Base-by-base conservation (phyloP, 129 eudicot species). In the Oenanthe sinensis region DNA sequence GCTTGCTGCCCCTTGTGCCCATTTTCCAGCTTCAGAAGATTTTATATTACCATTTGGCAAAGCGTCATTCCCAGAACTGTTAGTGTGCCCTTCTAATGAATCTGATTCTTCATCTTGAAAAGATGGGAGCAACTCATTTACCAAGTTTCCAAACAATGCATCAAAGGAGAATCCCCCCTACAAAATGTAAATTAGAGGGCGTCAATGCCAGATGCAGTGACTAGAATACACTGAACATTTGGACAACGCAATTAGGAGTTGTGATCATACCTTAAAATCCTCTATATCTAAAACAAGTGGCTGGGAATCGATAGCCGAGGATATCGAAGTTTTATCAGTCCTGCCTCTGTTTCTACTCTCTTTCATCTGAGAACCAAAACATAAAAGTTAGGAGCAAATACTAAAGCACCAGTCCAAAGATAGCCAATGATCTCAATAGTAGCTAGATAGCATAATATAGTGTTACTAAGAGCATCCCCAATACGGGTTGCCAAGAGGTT, bases 91-190 rank as follows among this genome's bases (percentile, higher is more conserved):
- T 63, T 95, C 99, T 65, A 81, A 74, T 68, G 88, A 80, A 80
- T 90, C 92, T 33, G 84, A 79, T 14, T 95, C 97, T 72, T 95
- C 97, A 78, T 90, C 97, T 81, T 87, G 91, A 68, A 83, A 90
- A 55, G 95, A 89, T 17, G 99, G 99, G 69, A 95, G 88, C 80
- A 91, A 50, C 85, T 92, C 96, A 81, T 90, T 88, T 52, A 95
- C 99, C 83, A 95, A 85, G 83, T 88, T 88, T 50, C 97, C 98
- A 77, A 93, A 93, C 82, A 93, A 87, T 28, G 90, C 97, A 85
- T 93, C 98, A 62, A 93, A 93, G 72, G 97, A 93, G 68, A 91
- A 93, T 76, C 91, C 90, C 72, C 98, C 98, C 98, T 93, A 36
- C 81, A 83, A 5, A 79, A 60, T 69, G 84, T 75, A 65, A 49